Conservation (phyloP, 2,329 filamentous ascomycete species). For the Ophiostoma perfectum region DNA sequence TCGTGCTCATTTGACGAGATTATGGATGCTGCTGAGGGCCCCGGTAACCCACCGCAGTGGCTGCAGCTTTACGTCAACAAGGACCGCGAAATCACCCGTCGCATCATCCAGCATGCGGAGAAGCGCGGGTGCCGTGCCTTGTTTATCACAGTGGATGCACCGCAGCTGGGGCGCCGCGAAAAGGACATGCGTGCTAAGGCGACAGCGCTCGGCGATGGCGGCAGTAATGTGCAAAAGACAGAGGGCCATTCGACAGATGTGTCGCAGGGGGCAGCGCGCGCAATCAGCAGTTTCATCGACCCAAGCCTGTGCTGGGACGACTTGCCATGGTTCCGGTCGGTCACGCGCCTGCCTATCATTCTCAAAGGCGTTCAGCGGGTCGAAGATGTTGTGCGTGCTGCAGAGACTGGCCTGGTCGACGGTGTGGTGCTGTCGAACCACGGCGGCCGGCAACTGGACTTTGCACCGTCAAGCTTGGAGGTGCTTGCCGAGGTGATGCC, state of each 20-base stretch:
- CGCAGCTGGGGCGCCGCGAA: conserved; percentile 87
- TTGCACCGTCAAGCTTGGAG: conserved; percentile 81
- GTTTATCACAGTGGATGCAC: conserved; percentile 97
- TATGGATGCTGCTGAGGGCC: conserved; percentile 66
- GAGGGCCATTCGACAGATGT: conserved; percentile 70
- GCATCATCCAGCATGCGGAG: conserved; percentile 89
- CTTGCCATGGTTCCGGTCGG: conserved; percentile 83
- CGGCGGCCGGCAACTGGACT: conserved; percentile 89
- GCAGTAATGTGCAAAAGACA: conserved; percentile 78
- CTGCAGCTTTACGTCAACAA: conserved; percentile 97
- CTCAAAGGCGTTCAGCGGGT: conserved; percentile 95
- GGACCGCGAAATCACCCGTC: conserved; percentile 81
- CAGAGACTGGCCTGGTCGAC: conserved; percentile 67
- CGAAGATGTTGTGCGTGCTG: conserved; percentile 86
- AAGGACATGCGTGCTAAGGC: conserved; percentile 98
- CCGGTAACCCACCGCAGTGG: conserved; percentile 80
- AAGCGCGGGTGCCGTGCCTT: conserved; percentile 85
- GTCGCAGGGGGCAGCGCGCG: conserved; percentile 85
- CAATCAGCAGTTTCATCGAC: conserved; percentile 96
- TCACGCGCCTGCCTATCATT: conserved; percentile 92
- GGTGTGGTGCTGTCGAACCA: conserved; percentile 95
- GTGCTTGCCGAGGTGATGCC: conserved; percentile 92
- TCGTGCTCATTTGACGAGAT: conserved; percentile 98
- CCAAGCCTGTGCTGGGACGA: conserved; percentile 90
- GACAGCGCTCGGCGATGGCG: conserved; percentile 55